Conservation (phyloP, 192 early-diverging fungal genomes). For the Coemansia aciculifera region DNA sequence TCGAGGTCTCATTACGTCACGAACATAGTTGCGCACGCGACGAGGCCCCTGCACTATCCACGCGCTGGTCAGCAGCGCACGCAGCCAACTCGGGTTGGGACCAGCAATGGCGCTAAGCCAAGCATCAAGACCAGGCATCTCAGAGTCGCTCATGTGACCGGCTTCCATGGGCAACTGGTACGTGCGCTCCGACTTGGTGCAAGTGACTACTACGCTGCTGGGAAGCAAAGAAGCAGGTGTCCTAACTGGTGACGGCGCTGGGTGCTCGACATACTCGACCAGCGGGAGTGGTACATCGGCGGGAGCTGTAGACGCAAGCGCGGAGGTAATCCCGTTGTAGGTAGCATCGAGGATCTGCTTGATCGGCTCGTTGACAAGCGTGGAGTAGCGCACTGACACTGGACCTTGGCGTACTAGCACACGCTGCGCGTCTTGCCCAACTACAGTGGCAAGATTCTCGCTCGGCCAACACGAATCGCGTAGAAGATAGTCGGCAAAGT, state of each 20-base stretch:
- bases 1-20: constrained; percentile 63
- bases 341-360: constrained; percentile 75
- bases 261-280: constrained; percentile 9
- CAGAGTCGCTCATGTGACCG: neutral
- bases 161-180: constrained; percentile 9
- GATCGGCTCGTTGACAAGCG: constrained; percentile 76
- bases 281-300: constrained; percentile 58
- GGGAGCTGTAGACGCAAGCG: constrained; percentile 70
- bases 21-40: constrained; percentile 62
- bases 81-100: constrained; percentile 72
- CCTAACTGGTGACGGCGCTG: neutral
- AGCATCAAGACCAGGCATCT: constrained; percentile 22
- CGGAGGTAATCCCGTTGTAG: neutral
- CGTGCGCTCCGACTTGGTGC: constrained; percentile 8
- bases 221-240: neutral
- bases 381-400: constrained; percentile 73
- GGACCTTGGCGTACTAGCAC: constrained; percentile 88
- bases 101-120: constrained; percentile 74
- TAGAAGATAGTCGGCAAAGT: constrained; percentile 93
- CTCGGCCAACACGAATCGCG: constrained; percentile 88
- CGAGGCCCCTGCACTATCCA: constrained; percentile 74
- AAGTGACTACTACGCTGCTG: neutral
- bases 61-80: constrained; percentile 72
- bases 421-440: constrained; percentile 72
- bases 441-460: constrained; percentile 79